phyloP scores from a whole-genome alignment of 176 grass and related monocot genomes.

The Areca catechu region DNA sequence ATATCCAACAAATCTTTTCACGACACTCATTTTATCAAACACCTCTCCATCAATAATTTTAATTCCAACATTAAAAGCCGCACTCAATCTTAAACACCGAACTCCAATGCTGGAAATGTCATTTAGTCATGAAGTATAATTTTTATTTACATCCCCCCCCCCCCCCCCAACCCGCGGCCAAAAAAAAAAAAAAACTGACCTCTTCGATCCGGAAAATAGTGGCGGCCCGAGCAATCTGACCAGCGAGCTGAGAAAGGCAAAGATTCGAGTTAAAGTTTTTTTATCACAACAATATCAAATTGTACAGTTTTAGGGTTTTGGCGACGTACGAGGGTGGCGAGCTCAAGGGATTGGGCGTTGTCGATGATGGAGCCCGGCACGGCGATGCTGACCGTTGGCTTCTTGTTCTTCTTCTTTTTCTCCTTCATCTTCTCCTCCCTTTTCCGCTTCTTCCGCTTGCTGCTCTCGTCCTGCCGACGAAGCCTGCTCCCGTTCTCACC shows the following conservation, averaged over 20 bases:
- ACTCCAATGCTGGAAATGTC: too few relatives aligned
- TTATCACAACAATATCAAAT: too few relatives aligned
- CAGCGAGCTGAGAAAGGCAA: constrained; percentile 43
- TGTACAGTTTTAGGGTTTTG: too few relatives aligned
- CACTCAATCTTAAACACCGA: too few relatives aligned
- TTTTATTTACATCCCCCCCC: neutral
- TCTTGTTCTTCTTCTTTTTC: constrained; percentile 24
- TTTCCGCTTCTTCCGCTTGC: neutral
- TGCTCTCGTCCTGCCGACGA: too few relatives aligned
- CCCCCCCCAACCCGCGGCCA: too few relatives aligned
- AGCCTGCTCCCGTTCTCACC: neutral
- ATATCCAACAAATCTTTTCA: neutral
- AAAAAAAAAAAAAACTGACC: constrained; percentile 25
- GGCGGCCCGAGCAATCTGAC: constrained; percentile 77
- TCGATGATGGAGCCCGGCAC: constrained; percentile 78
- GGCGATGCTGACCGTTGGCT: constrained; percentile 68
- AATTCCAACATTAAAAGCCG: too few relatives aligned
- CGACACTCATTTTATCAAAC: too few relatives aligned
- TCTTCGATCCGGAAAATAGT: constrained; percentile 89
- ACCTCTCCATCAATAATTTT: too few relatives aligned
- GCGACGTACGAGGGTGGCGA: constrained; percentile 69
- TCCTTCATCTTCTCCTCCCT: constrained; percentile 16
- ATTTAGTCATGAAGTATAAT: too few relatives aligned
- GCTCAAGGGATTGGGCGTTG: constrained; percentile 89
- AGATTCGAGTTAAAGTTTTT: neutral